Percentiles rank a stretch among this genome's conserved stretches.
These are phyloP conservation scores for Agrostemma githago DNA, from an alignment of 148 eudicot species.

Conservation along the genomic window DNA sequence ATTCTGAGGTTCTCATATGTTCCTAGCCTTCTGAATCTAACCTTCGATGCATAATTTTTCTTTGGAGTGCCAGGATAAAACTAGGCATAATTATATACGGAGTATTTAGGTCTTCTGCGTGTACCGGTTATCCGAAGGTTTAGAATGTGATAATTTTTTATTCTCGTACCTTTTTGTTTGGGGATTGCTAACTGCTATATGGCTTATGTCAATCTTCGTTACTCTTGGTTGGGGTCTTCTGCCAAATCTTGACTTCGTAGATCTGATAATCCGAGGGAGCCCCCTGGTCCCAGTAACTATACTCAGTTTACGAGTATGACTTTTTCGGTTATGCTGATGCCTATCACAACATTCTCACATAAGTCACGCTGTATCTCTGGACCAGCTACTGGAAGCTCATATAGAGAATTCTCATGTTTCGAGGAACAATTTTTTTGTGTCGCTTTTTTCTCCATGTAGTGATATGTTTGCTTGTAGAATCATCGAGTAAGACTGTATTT, in stretches of 20 bases:
- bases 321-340: slow-evolving; percentile 2
- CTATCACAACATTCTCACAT: background rate
- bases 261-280: background rate
- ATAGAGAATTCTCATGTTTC: background rate
- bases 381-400: slow-evolving; percentile 3
- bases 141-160: too few relatives aligned
- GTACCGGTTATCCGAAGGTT: too few relatives aligned
- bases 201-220: background rate
- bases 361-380: background rate
- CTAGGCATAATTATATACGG: too few relatives aligned
- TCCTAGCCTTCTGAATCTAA: too few relatives aligned
- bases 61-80: too few relatives aligned
- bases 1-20: background rate
- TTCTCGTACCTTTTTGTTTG: background rate
- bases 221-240: background rate
- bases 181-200: background rate
- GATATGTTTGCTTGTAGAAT: slow-evolving; percentile 1
- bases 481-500: background rate
- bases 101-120: too few relatives aligned
- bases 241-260: background rate
- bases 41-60: too few relatives aligned
- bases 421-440: background rate
- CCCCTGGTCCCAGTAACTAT: background rate
- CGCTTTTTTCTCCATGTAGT: background rate
- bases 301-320: background rate